phyloP scores from a whole-genome alignment of 768 basidiomycete genomes.

The Cyclocybe cylindracea region DNA sequence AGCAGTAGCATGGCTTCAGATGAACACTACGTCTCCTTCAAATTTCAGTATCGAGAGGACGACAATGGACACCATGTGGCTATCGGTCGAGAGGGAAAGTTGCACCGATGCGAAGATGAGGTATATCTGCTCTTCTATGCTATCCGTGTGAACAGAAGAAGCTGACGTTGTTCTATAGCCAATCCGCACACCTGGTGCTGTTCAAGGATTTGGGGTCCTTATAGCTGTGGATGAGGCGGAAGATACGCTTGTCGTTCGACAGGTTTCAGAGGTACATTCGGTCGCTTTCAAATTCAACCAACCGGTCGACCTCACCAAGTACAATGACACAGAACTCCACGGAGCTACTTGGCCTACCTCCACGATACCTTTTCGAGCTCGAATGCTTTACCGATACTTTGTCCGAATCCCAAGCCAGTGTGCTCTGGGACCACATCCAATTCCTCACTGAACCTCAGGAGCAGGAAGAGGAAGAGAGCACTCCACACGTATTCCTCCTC shows the following conservation, averaged over 20 bases:
- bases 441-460: conserved; percentile 55
- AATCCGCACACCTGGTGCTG: conserved; percentile 78
- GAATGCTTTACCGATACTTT: conserved; percentile 75
- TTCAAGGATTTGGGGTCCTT: conserved; percentile 83
- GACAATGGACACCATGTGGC: conserved; percentile 72
- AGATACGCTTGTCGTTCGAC: conserved; percentile 62
- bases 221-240: conserved; percentile 66
- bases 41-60: conserved; percentile 66
- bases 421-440: conserved; percentile 75
- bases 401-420: conserved; percentile 61
- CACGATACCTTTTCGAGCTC: conserved; percentile 67
- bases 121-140: conserved; percentile 28
- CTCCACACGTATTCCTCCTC: conserved; percentile 67
- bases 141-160: conserved; percentile 1
- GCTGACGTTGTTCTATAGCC: conserved; percentile 43
- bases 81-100: conserved; percentile 64
- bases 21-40: conserved; percentile 49
- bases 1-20: conserved; percentile 19
- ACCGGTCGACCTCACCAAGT: conserved; percentile 4
- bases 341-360: conserved; percentile 73
- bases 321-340: conserved; percentile 57
- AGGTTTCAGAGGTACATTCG: conserved; percentile 72
- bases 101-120: conserved; percentile 78
- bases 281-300: not conserved
- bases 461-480: conserved; percentile 42